Base-by-base conservation (phyloP, 257 asterid genomes). In the Capsicum pubescens region DNA sequence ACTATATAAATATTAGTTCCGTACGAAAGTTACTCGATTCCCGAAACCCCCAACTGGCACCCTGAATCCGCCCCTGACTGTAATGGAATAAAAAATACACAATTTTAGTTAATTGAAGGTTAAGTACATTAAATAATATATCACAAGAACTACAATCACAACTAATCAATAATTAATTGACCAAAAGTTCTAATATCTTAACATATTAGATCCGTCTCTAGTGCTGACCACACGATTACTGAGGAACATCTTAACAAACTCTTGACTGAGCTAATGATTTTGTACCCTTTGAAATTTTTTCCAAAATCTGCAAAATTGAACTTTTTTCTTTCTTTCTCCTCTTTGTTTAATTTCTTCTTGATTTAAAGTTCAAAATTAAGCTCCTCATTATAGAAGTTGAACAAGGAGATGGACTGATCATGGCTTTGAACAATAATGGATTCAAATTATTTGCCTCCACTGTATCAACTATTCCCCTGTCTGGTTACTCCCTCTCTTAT, bases 401-500 rank as follows among this genome's bases (percentile, higher is more conserved):
- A 67, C 19, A 67, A 67, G 50, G 59, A 13, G 13, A 54, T 52
- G 64, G 81, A 54, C 12, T 76, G 44, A 76, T 76, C 48, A 76
- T 76, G 81, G 81, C 81, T 26, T 76, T 57, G 64, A 26, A 26
- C 81, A 52, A 52, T 2, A 76, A 76, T 76, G 21, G 46, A 26
- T 26, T 54, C 64, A 74, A 74, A 19, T 50, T 26, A 21, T 50
- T 50, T 74, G 81, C 44, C 44, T 74, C 81, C 21, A 74, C 57
- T 7, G 9, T 50, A 74, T 74, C 81, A 0, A 44, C 50, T 74
- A 44, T 74, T 74, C 81, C 81, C 81, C 81, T 21, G 61, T 74
- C 81, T 19, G 81, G 81, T 74, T 74, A 74, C 81, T 50, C 81
- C 58, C 81, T 74, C 81, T 74, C 60, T 74, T 48, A 46, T 32